phyloP scores from a whole-genome alignment of 129 eudicot species.

The Arctium minus region DNA sequence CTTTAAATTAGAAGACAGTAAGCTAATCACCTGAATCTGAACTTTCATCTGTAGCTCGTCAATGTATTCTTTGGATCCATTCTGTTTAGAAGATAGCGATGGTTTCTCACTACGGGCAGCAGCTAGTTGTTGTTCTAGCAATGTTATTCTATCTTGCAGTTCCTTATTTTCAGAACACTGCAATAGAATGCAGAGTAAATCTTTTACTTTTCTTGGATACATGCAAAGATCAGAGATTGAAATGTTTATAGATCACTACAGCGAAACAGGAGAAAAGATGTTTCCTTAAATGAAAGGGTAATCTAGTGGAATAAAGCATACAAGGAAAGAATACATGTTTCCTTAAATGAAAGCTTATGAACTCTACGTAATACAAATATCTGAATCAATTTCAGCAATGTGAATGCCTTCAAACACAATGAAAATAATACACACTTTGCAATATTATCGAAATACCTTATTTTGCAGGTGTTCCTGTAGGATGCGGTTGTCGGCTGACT shows the following conservation, averaged over 20 bases:
- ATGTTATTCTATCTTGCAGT: constrained; percentile 63
- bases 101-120: constrained; percentile 41
- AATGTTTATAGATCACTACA: no score
- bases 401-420: not conserved
- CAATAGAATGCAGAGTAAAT: constrained; percentile 7
- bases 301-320: no score
- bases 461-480: constrained; percentile 92
- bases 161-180: constrained; percentile 83
- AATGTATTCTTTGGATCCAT: constrained; percentile 48
- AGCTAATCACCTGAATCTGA: constrained; percentile 63
- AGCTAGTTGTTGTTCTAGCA: constrained; percentile 74
- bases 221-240: not conserved
- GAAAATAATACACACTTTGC: constrained; percentile 6
- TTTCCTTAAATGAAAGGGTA: not conserved
- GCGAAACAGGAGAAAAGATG: not conserved
- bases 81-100: constrained; percentile 34
- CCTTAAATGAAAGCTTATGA: not conserved
- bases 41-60: constrained; percentile 69
- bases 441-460: constrained; percentile 51
- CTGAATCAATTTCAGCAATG: not conserved
- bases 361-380: not conserved
- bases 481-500: constrained; percentile 87
- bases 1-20: not conserved
- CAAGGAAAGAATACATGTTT: not conserved
- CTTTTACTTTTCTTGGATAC: no score